Percentiles rank a stretch among this genome's conserved stretches.
These are phyloP conservation scores for Chenopodium berlandieri DNA, from an alignment of 148 eudicot genomes.

Conservation along the genomic window DNA sequence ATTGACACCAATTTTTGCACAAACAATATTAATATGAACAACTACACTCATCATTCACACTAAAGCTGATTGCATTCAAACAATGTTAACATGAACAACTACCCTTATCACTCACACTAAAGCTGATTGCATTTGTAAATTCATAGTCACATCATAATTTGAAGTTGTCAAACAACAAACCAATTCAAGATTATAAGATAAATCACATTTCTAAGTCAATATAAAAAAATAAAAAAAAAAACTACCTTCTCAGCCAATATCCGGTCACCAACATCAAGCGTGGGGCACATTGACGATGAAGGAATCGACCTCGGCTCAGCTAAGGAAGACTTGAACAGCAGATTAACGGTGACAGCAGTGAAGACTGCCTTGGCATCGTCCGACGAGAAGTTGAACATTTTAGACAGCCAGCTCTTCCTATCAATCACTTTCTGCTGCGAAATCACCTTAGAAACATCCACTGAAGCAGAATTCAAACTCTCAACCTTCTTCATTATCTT, in stretches of 20 bases:
- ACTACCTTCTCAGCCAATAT: slow-evolving; percentile 86
- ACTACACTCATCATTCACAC: not conserved
- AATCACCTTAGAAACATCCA: slow-evolving; percentile 12
- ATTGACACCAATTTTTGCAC: not conserved
- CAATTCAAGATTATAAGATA: not conserved
- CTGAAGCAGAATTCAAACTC: not conserved
- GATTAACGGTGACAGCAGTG: slow-evolving; percentile 68
- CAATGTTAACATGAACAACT: not conserved
- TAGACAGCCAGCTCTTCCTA: slow-evolving; percentile 37
- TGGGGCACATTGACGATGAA: slow-evolving; percentile 76
- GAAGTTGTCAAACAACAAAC: not conserved
- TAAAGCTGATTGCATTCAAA: not conserved
- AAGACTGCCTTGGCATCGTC: slow-evolving; percentile 83
- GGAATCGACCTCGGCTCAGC: slow-evolving; percentile 91
- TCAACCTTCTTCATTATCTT: not conserved
- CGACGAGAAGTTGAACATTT: slow-evolving; percentile 44
- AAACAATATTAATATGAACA: not conserved
- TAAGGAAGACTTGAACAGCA: slow-evolving; percentile 61
- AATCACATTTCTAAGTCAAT: not conserved
- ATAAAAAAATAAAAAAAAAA: not conserved
- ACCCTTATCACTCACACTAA: too few relatives aligned
- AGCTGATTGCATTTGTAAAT: not conserved
- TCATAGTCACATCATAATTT: not conserved
- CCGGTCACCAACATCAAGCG: slow-evolving; percentile 82
- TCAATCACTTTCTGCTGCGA: slow-evolving; percentile 8